These are phyloP conservation scores for Paramecium sonneborni DNA, from an alignment of 73 alveolate genomes.

Conservation along the genomic window DNA sequence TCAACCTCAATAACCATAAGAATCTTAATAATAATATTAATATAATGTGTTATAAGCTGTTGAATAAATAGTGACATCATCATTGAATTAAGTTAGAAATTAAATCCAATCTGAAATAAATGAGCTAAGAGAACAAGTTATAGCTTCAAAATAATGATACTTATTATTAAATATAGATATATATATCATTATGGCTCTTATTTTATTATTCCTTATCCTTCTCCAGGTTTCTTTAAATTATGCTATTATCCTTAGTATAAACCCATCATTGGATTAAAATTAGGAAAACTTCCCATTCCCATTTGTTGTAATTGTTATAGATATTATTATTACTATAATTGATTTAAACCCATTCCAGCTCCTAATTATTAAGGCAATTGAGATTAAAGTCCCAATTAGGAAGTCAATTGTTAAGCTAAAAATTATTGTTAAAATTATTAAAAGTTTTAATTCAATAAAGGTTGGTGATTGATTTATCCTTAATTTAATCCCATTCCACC, in stretches of 20 bases:
- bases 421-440: neutral
- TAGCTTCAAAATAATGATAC: neutral
- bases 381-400: neutral
- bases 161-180: neutral
- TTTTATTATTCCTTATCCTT: neutral
- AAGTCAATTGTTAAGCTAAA: neutral
- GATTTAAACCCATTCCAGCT: neutral
- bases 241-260: neutral
- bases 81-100: neutral
- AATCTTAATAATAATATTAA: neutral
- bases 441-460: neutral
- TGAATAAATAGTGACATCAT: neutral
- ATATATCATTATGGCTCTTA: neutral
- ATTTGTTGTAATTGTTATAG: neutral
- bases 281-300: neutral
- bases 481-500: neutral
- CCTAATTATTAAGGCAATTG: neutral
- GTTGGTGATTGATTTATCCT: neutral
- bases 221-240: neutral
- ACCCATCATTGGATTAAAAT: constrained; percentile 29
- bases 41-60: constrained; percentile 15
- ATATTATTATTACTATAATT: neutral
- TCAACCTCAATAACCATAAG: neutral
- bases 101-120: neutral
- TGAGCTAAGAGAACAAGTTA: constrained; percentile 9